Evolutionary conservation across 495 filamentous ascomycete genomes (phyloP).

Genomic region (Talaromyces trachyspermus): DNA sequence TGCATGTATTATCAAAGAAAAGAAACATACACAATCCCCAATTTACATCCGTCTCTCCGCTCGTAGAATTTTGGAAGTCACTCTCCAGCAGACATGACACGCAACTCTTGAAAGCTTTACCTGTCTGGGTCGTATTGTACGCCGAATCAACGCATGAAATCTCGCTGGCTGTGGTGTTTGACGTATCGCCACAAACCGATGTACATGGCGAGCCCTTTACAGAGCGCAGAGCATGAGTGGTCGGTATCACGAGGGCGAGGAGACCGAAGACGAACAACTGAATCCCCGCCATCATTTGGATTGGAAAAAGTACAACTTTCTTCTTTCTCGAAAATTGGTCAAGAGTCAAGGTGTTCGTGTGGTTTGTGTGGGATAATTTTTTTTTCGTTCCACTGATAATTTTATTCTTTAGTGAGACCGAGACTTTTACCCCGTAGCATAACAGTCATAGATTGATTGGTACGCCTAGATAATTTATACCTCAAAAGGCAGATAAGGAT

Average conservation of each 20-base stretch:
- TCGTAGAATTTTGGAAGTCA: constrained; percentile 33
- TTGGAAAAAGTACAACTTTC: not conserved
- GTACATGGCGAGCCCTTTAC: constrained; percentile 49
- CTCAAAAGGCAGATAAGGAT: too few relatives aligned
- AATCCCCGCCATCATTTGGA: constrained; percentile 3
- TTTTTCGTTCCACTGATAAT: not conserved
- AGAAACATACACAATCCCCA: constrained; percentile 52
- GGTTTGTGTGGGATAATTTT: not conserved
- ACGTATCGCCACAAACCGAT: constrained; percentile 35
- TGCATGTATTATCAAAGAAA: not conserved
- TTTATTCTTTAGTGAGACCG: too few relatives aligned
- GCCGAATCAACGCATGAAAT: constrained; percentile 47
- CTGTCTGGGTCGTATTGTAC: constrained; percentile 34
- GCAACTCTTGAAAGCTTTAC: constrained; percentile 49
- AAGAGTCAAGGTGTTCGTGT: not conserved
- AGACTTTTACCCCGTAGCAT: too few relatives aligned
- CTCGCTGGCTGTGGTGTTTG: constrained; percentile 41
- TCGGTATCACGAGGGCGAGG: constrained; percentile 11
- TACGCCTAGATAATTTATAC: too few relatives aligned
- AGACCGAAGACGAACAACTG: not conserved
- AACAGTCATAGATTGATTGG: too few relatives aligned
- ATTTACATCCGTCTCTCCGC: constrained; percentile 47
- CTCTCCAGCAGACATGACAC: constrained; percentile 54
- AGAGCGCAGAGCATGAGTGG: constrained; percentile 22
- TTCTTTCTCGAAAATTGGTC: not conserved